Base-by-base conservation (phyloP, 1,139 yeast genomes). In the Arxiozyma slooffiae region DNA sequence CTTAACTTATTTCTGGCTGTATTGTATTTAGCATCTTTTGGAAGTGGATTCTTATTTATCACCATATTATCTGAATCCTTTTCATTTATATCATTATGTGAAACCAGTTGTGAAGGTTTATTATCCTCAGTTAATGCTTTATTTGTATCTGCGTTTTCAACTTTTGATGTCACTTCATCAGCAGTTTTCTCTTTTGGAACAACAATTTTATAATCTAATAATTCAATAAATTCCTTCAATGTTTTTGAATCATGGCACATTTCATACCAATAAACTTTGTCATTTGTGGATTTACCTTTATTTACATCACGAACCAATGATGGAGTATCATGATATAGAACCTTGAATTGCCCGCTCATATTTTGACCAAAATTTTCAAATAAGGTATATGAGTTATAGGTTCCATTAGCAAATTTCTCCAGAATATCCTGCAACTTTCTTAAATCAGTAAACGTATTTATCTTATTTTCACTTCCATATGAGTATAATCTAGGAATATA, bases 241-340 rank as follows among this genome's bases (percentile, higher is more conserved):
- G 65, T 52, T 34, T 55, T 53, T 6, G 63, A 47, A 50, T 64
- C 61, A 49, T 60, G 59, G 41, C 67, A 64, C 61, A 64, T 59
- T 48, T 64, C 68, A 50, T 61, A 62, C 68, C 68, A 64, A 47
- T 64, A 64, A 8, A 50, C 57, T 48, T 62, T 62, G 5, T 50
- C 50, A 6, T 42, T 18, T 7, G 53, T 52, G 37, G 41, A 42
- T 16, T 47, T 52, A 6, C 60, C 61, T 22, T 56, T 55, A 17
- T 49, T 50, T 4, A 55, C 51, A 50, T 64, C 67, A 24, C 59
- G 58, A 26, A 64, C 44, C 51, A 62, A 46, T 16, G 61, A 51
- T 11, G 66, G 65, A 1, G 66, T 59, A 51, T 64, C 67, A 46
- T 63, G 66, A 49, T 63, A 64, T 5, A 63, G 50, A 14, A 64